phyloP scores from a whole-genome alignment of 768 basidiomycete genomes.

The Leucosporidium creatinivorum region DNA sequence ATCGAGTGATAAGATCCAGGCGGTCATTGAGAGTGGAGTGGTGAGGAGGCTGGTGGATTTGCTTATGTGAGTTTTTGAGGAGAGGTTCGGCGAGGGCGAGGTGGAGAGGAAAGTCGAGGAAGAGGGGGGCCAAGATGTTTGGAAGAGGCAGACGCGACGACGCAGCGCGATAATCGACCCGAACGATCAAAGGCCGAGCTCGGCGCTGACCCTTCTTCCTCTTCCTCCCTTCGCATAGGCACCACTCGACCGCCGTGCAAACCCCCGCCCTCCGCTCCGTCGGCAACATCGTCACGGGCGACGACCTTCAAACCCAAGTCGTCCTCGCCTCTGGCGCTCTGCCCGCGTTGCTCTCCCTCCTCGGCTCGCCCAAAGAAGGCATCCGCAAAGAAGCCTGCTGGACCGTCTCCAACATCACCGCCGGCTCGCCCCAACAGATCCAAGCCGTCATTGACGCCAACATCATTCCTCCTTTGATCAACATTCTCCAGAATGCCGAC shows the following conservation, averaged over 20 bases:
- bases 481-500: constrained; percentile 93
- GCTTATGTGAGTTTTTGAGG: constrained; percentile 59
- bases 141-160: no score
- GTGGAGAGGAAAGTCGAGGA: no score
- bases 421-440: constrained; percentile 93
- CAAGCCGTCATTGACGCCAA: constrained; percentile 97
- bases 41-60: constrained; percentile 95
- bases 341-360: constrained; percentile 80
- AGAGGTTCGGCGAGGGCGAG: no score
- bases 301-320: constrained; percentile 98
- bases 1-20: constrained; percentile 98
- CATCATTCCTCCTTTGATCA: constrained; percentile 95
- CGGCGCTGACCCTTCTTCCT: neutral
- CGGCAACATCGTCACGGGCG: constrained; percentile 98
- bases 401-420: constrained; percentile 99
- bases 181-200: no score
- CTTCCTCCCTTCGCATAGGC: constrained; percentile 38
- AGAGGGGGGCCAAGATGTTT: no score
- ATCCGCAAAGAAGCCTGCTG: constrained; percentile 99
- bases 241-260: constrained; percentile 72
- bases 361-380: constrained; percentile 95
- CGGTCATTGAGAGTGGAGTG: constrained; percentile 96
- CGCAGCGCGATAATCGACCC: no score
- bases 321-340: constrained; percentile 97
- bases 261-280: constrained; percentile 97